Percentiles rank a stretch among this genome's conserved stretches.
phyloP scores from a whole-genome alignment of 1,284 basidiomycete genomes.

The Coniophora puteana region DNA sequence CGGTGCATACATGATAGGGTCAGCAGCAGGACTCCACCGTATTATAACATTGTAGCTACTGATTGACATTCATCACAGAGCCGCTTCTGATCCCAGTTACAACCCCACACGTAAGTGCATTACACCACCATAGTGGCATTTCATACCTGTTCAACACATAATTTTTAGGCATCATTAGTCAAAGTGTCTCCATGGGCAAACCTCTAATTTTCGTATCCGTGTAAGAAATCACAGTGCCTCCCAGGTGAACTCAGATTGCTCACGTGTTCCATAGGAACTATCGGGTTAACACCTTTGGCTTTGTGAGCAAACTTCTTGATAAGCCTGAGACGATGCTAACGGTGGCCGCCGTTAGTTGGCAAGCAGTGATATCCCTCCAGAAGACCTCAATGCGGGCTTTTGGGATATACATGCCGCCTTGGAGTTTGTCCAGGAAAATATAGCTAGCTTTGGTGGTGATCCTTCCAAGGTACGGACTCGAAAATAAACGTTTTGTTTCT shows the following conservation, averaged over 20 bases:
- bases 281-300: constrained; percentile 56
- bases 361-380: constrained; percentile 39
- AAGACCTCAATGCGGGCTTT: constrained; percentile 54
- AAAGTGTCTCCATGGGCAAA: constrained; percentile 43
- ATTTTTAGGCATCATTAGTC: constrained; percentile 40
- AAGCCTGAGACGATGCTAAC: constrained; percentile 6
- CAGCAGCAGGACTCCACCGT: too few relatives aligned
- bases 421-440: constrained; percentile 57
- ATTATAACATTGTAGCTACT: too few relatives aligned
- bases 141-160: not conserved
- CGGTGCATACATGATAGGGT: constrained; percentile 46
- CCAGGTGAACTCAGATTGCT: constrained; percentile 3
- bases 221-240: constrained; percentile 26
- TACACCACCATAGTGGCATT: not conserved
- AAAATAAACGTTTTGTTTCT: not conserved
- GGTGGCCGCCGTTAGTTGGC: constrained; percentile 40
- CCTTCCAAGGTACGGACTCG: constrained; percentile 41
- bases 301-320: constrained; percentile 29
- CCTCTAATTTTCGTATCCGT: constrained; percentile 55
- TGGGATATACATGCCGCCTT: constrained; percentile 56
- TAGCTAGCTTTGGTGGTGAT: constrained; percentile 63
- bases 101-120: constrained; percentile 43
- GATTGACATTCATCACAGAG: constrained; percentile 23
- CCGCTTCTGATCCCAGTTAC: constrained; percentile 36
- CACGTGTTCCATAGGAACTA: constrained; percentile 39